Evolutionary conservation across 1,284 basidiomycete species (phyloP), one percentile per base, ranked within the genome.

Genomic region (Pseudozyma pruni): DNA sequence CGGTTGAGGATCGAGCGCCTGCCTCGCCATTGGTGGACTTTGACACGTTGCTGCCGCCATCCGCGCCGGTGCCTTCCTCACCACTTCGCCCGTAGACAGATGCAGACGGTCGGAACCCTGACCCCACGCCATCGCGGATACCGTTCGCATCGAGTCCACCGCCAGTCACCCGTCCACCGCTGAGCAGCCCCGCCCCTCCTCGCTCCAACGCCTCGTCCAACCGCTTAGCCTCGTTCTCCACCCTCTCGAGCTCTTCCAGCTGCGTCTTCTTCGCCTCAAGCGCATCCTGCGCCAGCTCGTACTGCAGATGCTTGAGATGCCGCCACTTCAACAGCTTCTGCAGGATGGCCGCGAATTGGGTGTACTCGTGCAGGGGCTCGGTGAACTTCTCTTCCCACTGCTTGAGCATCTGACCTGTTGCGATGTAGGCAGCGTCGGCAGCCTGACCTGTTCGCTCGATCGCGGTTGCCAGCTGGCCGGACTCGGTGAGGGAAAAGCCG

Each of bases 281-380:
- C 27, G 87, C 87, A 79, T 98, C 95, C 81, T 94, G 91, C 0
- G 95, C 95, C 86, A 96, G 90, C 84, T 98, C 96, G 78, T 91
- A 94, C 83, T 99, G 96, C 10, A 95, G 91, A 74, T 99, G 94
- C 84, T 98, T 98, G 84, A 95, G 92, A 83, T 98, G 96, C 29
- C 96, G 90, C 85, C 96, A 99, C 1, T 89, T 89, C 46, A 99
- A 88, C 20, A 98, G 85, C 78, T 91, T 91, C 85, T 93, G 94
- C 84, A 99, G 96, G 75, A 98, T 94, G 11, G 87, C 86, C 8
- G 92, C 93, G 81, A 98, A 99, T 83, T 98, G 95, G 34, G 90
- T 86, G 83, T 98, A 98, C 81, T 97, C 94, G 78, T 96, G 91
- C 46, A 98, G 83, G 3, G 96, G 96, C 82, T 99, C 96, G 14